Evolutionary conservation across 306 rosid species (phyloP).

Genomic region (Trifolium repens): DNA sequence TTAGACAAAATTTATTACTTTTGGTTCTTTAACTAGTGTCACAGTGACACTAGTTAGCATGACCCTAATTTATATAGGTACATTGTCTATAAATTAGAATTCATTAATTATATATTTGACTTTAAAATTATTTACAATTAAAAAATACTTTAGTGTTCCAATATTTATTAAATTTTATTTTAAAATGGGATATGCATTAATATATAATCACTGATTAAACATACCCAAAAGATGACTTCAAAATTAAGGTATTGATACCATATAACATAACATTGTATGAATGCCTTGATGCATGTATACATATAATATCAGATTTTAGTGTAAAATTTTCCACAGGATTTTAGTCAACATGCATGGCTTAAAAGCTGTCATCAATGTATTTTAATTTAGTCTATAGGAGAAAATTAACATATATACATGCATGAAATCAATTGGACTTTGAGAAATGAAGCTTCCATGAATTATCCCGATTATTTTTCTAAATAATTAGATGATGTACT

Average conservation of each 20-base stretch:
- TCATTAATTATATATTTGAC: too few species aligned
- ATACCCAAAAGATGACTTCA: constrained; percentile 29
- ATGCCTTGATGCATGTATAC: constrained; percentile 14
- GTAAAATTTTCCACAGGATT: constrained; percentile 22
- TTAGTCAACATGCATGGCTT: constrained; percentile 37
- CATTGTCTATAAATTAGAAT: too few species aligned
- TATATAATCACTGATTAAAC: neutral
- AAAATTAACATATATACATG: constrained; percentile 42
- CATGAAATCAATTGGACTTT: constrained; percentile 38
- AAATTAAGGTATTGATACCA: constrained; percentile 39
- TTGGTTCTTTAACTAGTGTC: too few species aligned
- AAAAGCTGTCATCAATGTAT: constrained; percentile 42
- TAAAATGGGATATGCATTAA: neutral
- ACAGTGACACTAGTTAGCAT: too few species aligned
- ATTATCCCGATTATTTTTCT: neutral
- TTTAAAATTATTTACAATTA: too few species aligned
- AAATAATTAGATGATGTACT: neutral
- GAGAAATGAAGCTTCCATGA: neutral
- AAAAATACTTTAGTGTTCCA: too few species aligned
- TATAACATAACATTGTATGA: constrained; percentile 37
- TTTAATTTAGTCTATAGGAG: constrained; percentile 24
- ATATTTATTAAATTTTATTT: too few species aligned
- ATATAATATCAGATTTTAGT: neutral
- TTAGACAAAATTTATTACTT: too few species aligned
- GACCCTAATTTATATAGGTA: too few species aligned